Evolutionary conservation across 2,329 filamentous ascomycete genomes (phyloP).

Genomic region (Sodiomyces alkalinus): DNA sequence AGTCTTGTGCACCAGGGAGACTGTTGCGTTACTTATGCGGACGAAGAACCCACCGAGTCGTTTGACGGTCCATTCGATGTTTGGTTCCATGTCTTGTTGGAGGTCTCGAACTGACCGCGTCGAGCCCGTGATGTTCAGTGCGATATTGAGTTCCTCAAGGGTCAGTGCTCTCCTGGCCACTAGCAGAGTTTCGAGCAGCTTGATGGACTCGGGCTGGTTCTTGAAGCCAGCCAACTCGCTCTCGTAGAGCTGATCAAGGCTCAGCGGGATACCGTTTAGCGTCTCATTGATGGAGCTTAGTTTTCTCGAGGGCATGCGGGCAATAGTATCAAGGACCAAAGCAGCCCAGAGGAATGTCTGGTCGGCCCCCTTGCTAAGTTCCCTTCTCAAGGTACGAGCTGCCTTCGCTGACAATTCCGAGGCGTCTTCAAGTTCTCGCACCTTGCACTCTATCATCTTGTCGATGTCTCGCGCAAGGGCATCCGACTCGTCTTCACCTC

Average conservation of each 20-base stretch:
- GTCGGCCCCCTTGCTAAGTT: background rate
- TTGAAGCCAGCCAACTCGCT: background rate
- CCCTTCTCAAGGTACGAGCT: background rate
- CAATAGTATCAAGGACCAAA: conserved; percentile 2
- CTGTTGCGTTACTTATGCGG: conserved; percentile 2
- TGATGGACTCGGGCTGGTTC: too few species aligned
- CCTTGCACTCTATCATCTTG: background rate
- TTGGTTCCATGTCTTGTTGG: background rate
- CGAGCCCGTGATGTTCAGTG: background rate
- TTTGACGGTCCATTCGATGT: conserved; percentile 4
- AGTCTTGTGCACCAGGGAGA: conserved; percentile 3
- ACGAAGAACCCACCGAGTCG: conserved; percentile 4
- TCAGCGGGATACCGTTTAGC: background rate
- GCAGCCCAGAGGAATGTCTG: conserved; percentile 4
- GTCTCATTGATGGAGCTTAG: conserved; percentile 1
- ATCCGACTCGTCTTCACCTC: conserved; percentile 3
- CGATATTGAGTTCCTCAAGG: conserved; percentile 2
- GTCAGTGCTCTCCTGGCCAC: conserved; percentile 1
- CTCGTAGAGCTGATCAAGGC: conserved; percentile 4
- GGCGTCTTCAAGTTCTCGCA: background rate
- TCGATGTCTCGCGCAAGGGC: conserved; percentile 1
- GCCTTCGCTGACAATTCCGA: background rate
- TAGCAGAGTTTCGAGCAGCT: conserved; percentile 1
- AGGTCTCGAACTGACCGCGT: background rate
- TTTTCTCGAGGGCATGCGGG: conserved; percentile 2